Evolutionary conservation across 192 early-diverging fungal species (phyloP), one percentile per base, ranked within the genome.

Genomic region (Podila clonocystis): DNA sequence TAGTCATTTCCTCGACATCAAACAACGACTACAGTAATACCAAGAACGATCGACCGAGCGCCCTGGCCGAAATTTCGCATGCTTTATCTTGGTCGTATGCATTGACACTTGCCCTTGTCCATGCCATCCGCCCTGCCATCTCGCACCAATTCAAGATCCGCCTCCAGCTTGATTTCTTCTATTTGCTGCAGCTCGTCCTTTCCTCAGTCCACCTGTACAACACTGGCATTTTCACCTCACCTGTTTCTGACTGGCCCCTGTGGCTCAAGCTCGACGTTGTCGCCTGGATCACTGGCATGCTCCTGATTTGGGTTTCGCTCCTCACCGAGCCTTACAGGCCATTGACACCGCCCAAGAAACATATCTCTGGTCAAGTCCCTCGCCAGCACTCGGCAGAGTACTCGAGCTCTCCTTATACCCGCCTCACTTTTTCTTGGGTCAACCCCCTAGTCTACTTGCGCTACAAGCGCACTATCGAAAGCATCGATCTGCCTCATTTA

Each of bases 401-500:
- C 26, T 29, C 61, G 20, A 72, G 70, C 9, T 85, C 84, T 20
- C 26, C 71, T 15, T 85, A 77, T 31, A 31, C 31, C 4, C 71
- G 69, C 29, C 48, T 85, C 17, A 74, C 63, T 5, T 85, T 74
- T 31, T 50, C 78, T 5, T 85, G 84, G 84, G 29, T 85, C 33
- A 82, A 78, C 45, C 59, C 78, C 5, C 52, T 85, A 67, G 59
- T 85, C 26, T 67, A 78, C 38, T 72, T 85, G 19, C 93, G 94
- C 9, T 82, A 82, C n/a, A 76, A 63, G 57, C 73, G 88, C 24
- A 82, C 85, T 20, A 82, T 95, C 17, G 83, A 86, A 30, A 75
- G 84, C n/a, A 68, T 79, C 22, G 91, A 95, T 48, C 61, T 95
- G 24, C 91, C 89, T 64, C 61, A 82, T 7, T 83, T 95, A 6